Conservation (phyloP, 2,329 filamentous ascomycete species). For the Lasiodiplodia theobromae region DNA sequence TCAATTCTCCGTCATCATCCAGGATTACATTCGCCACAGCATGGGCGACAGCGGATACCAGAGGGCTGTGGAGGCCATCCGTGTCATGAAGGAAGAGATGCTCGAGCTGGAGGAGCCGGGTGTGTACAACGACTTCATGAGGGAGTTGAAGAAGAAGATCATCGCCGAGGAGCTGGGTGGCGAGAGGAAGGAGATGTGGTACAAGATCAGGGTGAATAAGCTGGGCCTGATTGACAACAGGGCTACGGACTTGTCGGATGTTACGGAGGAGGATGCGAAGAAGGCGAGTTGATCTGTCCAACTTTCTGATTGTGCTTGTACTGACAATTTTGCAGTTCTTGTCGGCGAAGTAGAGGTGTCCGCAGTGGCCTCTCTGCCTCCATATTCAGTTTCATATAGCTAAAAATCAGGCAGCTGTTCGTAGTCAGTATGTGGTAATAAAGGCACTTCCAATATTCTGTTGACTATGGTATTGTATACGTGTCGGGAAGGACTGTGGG, state of each 20-base stretch:
- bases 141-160: conserved; percentile 74
- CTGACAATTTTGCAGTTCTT: conserved; percentile 7
- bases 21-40: conserved; percentile 72
- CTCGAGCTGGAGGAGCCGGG: conserved; percentile 76
- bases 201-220: conserved; percentile 68
- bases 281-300: conserved; percentile 19
- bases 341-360: background rate
- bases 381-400: background rate
- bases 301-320: background rate
- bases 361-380: background rate
- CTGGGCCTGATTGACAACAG: conserved; percentile 76
- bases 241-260: conserved; percentile 68
- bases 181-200: conserved; percentile 85
- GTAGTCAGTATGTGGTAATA: background rate
- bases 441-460: background rate
- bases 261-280: conserved; percentile 74
- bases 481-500: background rate
- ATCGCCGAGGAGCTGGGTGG: conserved; percentile 74
- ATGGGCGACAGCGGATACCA: conserved; percentile 79
- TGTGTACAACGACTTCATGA: conserved; percentile 78
- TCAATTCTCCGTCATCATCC: conserved; percentile 77
- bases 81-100: conserved; percentile 79
- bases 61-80: conserved; percentile 76
- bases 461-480: background rate
- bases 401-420: background rate